phyloP scores from a whole-genome alignment of 2,329 filamentous ascomycete genomes.

The Verruconis gallopava region DNA sequence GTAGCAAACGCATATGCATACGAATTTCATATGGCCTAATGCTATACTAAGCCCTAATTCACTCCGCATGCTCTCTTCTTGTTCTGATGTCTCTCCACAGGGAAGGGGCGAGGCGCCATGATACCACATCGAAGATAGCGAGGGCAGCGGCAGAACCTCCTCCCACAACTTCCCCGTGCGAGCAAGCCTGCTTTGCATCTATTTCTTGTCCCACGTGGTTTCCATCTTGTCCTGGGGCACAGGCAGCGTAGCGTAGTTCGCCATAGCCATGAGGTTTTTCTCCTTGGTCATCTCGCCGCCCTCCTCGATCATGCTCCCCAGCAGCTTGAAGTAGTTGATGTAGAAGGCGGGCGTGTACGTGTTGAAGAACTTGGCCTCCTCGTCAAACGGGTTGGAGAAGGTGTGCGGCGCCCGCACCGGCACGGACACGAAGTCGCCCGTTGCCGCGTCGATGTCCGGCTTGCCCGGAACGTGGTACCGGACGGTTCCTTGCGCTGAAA shows the following conservation, averaged over 20 bases:
- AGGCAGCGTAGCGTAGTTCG: conserved; percentile 33
- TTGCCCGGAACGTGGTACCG: conserved; percentile 37
- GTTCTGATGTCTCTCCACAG: too few relatives aligned
- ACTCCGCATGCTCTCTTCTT: too few relatives aligned
- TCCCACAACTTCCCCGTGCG: too few relatives aligned
- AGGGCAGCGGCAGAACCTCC: too few relatives aligned
- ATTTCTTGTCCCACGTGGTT: not conserved
- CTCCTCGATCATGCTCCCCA: conserved; percentile 32
- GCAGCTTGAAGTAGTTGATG: conserved; percentile 44
- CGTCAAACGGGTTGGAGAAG: conserved; percentile 42
- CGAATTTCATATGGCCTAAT: too few relatives aligned
- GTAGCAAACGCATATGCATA: too few relatives aligned
- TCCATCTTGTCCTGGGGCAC: conserved; percentile 13
- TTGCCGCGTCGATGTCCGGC: conserved; percentile 33
- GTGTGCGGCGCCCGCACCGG: conserved; percentile 42
- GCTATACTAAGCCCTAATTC: too few relatives aligned
- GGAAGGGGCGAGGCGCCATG: too few relatives aligned
- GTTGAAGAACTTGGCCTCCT: conserved; percentile 43
- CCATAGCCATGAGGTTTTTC: conserved; percentile 36
- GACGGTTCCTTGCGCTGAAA: conserved; percentile 29
- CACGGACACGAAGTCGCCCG: conserved; percentile 43
- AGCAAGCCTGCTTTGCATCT: too few relatives aligned
- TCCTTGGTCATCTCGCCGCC: conserved; percentile 36
- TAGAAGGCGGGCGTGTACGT: conserved; percentile 45
- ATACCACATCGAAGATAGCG: too few relatives aligned